Conservation (phyloP, 441 rosid genomes). For the Bocquillonia castaneifolia region DNA sequence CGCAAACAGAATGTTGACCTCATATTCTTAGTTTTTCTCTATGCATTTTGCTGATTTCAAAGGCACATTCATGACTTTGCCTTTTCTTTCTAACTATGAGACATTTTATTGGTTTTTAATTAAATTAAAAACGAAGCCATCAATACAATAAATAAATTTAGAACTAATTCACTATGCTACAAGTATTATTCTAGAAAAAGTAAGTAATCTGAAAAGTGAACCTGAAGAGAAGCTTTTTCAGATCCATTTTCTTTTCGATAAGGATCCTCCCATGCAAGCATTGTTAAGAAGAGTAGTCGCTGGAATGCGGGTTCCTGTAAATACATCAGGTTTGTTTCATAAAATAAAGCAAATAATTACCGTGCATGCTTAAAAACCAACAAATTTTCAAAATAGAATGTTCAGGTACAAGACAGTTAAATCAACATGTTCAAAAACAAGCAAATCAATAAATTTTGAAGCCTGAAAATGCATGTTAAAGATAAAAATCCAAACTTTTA, state of each 20-base stretch:
- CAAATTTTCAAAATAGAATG: constrained; percentile 5
- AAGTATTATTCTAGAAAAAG: background rate
- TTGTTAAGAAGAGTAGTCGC: constrained; percentile 79
- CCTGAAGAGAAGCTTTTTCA: constrained; percentile 66
- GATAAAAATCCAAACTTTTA: background rate
- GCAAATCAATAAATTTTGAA: background rate
- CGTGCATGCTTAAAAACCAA: background rate
- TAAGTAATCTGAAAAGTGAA: constrained; percentile 23
- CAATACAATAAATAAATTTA: background rate
- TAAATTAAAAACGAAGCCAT: constrained; percentile 5
- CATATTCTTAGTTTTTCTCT: background rate
- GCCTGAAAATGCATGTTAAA: background rate
- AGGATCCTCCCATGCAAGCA: constrained; percentile 95
- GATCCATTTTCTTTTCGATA: constrained; percentile 41
- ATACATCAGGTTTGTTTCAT: constrained; percentile 11
- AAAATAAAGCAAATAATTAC: constrained; percentile 4
- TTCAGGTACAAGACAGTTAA: background rate
- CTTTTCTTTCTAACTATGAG: background rate
- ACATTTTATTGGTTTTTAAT: constrained; percentile 1
- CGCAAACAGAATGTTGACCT: background rate
- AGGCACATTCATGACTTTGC: background rate
- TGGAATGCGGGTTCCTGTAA: constrained; percentile 86
- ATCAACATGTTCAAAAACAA: background rate
- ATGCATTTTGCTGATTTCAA: background rate
- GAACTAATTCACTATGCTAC: constrained; percentile 1